Conservation (phyloP, 1,284 basidiomycete genomes). For the Boletus smithii region DNA sequence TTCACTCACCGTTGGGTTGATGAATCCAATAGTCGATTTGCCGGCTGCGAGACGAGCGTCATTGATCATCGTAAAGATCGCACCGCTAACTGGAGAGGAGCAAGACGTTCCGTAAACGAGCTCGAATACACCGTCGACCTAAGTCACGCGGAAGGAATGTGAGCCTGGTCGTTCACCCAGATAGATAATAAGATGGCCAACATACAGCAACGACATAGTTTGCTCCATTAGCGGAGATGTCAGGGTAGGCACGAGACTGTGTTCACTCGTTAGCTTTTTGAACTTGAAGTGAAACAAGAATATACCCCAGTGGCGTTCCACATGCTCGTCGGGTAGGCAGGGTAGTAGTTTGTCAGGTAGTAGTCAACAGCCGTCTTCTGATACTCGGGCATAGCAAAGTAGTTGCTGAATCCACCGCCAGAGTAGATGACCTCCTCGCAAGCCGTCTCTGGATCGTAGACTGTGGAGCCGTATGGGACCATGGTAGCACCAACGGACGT, state of each 20-base stretch:
- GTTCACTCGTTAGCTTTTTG: background rate
- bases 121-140: constrained; percentile 36
- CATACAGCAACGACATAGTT: constrained; percentile 40
- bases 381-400: constrained; percentile 38
- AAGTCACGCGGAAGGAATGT: background rate
- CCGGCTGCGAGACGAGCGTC: constrained; percentile 40
- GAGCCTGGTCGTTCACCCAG: background rate
- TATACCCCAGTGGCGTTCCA: constrained; percentile 46
- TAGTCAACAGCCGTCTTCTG: constrained; percentile 35
- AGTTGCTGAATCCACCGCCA: constrained; percentile 21
- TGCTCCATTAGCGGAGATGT: constrained; percentile 40
- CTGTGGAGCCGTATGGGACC: constrained; percentile 39
- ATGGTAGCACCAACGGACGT: constrained; percentile 58
- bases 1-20: constrained; percentile 32
- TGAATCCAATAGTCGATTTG: constrained; percentile 39
- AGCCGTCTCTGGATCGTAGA: constrained; percentile 36
- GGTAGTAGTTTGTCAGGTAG: constrained; percentile 34
- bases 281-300: too few relatives aligned
- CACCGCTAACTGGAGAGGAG: constrained; percentile 38
- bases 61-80: constrained; percentile 46
- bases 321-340: constrained; percentile 35
- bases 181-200: background rate
- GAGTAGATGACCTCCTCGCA: constrained; percentile 41
- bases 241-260: constrained; percentile 44
- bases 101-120: constrained; percentile 39